phyloP scores from a whole-genome alignment of 2,329 filamentous ascomycete genomes.

The Chalara sp. region DNA sequence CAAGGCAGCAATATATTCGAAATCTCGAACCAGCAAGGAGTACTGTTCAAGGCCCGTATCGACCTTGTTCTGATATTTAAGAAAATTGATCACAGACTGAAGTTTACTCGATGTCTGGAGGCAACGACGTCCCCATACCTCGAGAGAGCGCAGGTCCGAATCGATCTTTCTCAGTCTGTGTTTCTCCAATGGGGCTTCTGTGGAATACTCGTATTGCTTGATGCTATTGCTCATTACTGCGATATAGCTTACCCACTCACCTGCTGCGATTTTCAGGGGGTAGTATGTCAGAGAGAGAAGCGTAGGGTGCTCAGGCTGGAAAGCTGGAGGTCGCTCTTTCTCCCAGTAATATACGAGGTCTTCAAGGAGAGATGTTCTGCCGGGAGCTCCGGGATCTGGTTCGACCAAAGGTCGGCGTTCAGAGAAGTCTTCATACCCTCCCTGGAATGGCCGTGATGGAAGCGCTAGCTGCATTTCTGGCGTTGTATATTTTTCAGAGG shows the following conservation, averaged over 20 bases:
- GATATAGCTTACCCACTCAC: constrained; percentile 7
- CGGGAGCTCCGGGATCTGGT: not conserved
- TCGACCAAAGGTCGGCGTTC: not conserved
- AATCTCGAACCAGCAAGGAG: constrained; percentile 3
- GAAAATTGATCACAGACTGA: constrained; percentile 1
- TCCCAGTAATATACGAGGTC: constrained; percentile 1
- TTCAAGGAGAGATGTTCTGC: constrained; percentile 2
- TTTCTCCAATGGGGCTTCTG: not conserved
- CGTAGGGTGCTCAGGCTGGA: constrained; percentile 1
- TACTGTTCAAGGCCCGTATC: not conserved
- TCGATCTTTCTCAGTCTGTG: constrained; percentile 1
- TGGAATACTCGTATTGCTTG: constrained; percentile 4
- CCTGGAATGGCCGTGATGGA: constrained; percentile 1
- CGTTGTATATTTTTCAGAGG: no score
- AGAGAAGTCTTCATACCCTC: constrained; percentile 5
- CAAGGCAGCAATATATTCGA: constrained; percentile 2
- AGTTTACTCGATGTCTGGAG: constrained; percentile 3
- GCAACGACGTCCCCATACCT: constrained; percentile 8
- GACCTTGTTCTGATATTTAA: not conserved
- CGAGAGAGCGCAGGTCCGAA: constrained; percentile 1
- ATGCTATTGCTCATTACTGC: constrained; percentile 2
- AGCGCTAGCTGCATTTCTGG: no score
- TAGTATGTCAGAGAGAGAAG: constrained; percentile 6
- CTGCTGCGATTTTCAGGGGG: constrained; percentile 6
- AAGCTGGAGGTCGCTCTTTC: constrained; percentile 1